A percentile compares a stretch with the other conserved stretches of the same genome.
Evolutionary conservation across 2,329 filamentous ascomycete species (phyloP).

Genomic region (Beauveria rudraprayagi): DNA sequence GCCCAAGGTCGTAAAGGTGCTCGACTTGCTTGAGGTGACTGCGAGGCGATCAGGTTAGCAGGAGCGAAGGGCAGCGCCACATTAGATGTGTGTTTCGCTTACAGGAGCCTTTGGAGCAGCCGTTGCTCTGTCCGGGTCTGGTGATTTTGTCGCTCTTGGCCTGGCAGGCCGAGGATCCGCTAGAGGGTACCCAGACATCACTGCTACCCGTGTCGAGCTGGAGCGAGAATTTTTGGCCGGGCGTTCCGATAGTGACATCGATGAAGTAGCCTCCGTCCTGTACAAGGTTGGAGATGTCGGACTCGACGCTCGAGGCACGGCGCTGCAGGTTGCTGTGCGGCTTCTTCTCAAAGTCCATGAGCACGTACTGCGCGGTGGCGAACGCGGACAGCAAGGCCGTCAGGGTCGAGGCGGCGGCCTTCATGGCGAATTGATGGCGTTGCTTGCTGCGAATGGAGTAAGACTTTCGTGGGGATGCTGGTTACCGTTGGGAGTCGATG

Average conservation of each 20-base stretch:
- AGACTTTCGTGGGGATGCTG: not conserved
- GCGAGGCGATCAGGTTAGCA: constrained; percentile 16
- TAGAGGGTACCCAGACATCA: constrained; percentile 52
- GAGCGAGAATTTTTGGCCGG: constrained; percentile 46
- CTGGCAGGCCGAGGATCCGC: constrained; percentile 31
- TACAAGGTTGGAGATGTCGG: constrained; percentile 37
- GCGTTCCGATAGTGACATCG: constrained; percentile 48
- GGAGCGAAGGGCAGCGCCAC: not conserved
- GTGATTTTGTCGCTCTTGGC: constrained; percentile 11
- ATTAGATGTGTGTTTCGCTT: constrained; percentile 17
- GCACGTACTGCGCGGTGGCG: constrained; percentile 29
- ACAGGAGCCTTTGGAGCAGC: constrained; percentile 41
- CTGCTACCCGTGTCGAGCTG: constrained; percentile 59
- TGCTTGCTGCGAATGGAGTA: not conserved
- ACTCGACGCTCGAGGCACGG: constrained; percentile 33
- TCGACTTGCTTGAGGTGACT: constrained; percentile 41
- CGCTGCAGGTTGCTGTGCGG: constrained; percentile 23
- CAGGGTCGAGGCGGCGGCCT: constrained; percentile 4
- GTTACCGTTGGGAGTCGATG: not conserved
- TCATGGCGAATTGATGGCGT: not conserved
- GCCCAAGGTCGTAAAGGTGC: constrained; percentile 36
- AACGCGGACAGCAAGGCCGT: constrained; percentile 11
- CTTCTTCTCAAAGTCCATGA: constrained; percentile 39
- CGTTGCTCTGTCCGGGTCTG: constrained; percentile 18
- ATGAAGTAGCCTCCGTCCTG: constrained; percentile 46